Evolutionary conservation across 2,329 filamentous ascomycete genomes (phyloP), one percentile per base, ranked within the genome.

Genomic region (Claviceps arundinis): DNA sequence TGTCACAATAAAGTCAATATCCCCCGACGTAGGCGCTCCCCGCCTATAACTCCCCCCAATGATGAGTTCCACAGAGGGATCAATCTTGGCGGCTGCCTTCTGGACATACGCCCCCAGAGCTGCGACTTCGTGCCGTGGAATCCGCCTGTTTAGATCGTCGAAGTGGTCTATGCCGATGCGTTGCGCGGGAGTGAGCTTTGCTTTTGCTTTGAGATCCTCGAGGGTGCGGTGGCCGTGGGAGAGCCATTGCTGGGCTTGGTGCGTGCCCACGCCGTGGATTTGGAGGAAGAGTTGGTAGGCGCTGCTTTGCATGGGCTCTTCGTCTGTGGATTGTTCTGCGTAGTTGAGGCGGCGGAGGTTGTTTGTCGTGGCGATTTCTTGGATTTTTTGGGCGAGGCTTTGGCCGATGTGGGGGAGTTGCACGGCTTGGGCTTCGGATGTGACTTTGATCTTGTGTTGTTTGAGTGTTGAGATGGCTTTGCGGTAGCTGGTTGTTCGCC

Each of bases 1-100:
- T 1, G 87, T 94, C 56, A 96, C 77, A 54, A 97, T 80, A 42
- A 91, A 73, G 64, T 96, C 91, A 52, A 96, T 85, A 62, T 96
- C 91, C 3, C 87, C 82, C 6, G 82, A 93, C 50, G 77, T 77
- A 34, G 75, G 66, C 4, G 87, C 79, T 17, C 91, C 90, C 34
- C 91, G 81, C 24, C 91, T 81, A 64, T 94, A 96, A 53, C 87
- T 94, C 1, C 91, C 91, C 46, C 85, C 83, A 47, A 95, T 77
- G 47, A 89, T 85, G 53, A 88, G 70, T 64, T 89, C 73, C 52
- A 90, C 80, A 0, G 66, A 64, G 0, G 72, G 64, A 60, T 95
- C 87, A 24, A 90, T 71, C 7, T 63, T 61, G 5, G 70, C 68
- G 1, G 88, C 77, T 0, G 77, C 74, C 7, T 68, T 68, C 48